Base-by-base conservation (phyloP, 345 rosid genomes). In the Carallia brachiata region DNA sequence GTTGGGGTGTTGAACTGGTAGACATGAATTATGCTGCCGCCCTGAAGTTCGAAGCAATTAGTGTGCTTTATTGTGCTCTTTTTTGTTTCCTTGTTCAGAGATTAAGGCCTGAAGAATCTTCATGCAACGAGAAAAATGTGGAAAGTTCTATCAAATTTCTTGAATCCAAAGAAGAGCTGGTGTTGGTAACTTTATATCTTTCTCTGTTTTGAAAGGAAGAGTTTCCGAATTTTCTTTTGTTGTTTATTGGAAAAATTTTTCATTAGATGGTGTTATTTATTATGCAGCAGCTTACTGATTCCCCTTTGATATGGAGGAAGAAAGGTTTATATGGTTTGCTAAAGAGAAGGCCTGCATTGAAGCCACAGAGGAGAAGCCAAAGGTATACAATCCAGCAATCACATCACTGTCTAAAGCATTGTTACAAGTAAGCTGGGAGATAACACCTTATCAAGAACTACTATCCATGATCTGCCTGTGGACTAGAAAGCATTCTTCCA, bases 221-320 rank as follows among this genome's bases (percentile, higher is more conserved):
- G 12, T 44, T 44, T 4, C 16, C 16, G 12, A 4, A 3, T 44
- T 44, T 44, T 44, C 50, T 2, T 12, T 44, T 1, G 4, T 44
- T 44, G 4, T 27, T 56, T 8, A 13, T 27, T 56, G 31, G 15
- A 19, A 27, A 52, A 56, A 9, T 5, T 27, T 23, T 23, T 66
- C 47, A 70, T 68, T 37, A 36, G 34, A 19, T 59, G 13, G 17
- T 23, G 1, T 65, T 27, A 70, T 69, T 59, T 61, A 72, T 66
- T 74, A 69, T 81, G 77, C 80, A 94, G 98, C 97, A 91, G 82
- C 85, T 94, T 56, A 83, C 83, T 16, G 75, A 88, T 74, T 82
- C 97, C 27, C 90, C 91, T 66, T 78, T 91, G 83, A 89, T 78
- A 88, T 89, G 81, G 98, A 91, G 78, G 96, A 94, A 79, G 93